Evolutionary conservation across 345 rosid species (phyloP), one percentile per base, ranked within the genome.

Genomic region (Pelargonium nanum): DNA sequence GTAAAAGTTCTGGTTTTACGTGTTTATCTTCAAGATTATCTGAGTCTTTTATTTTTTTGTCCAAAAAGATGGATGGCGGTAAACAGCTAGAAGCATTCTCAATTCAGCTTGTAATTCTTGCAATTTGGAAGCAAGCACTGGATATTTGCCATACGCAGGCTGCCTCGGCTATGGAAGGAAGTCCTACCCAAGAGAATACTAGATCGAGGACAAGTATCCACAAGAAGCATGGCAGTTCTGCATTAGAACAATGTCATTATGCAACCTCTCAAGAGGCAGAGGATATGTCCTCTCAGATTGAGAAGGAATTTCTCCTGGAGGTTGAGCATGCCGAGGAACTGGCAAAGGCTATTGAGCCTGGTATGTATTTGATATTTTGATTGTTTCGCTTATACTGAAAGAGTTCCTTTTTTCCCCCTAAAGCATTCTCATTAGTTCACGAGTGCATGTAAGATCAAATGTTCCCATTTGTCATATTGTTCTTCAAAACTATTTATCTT

Each of bases 91-190:
- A 90, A 69, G 99, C 89, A 63, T 93, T 93, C 81, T 87, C 99
- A 6, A 77, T 93, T 62, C 95, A 93, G 73, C 82, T 93, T 75
- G 96, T 83, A 64, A 80, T 87, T 71, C 92, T 89, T 34, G 99
- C 97, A 64, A 86, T 89, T 54, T 89, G 97, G 97, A 93, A 87
- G 81, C 97, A 85, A 70, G 97, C 95, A 21, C 70, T 89, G 67
- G 78, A 87, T 80, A 86, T 89, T 68, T 87, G 97, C 78, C 99
- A 93, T 73, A 66, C 99, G 22, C 89, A 78, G 72, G 96, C 96
- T 78, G 89, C 89, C 55, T 89, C 97, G 63, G 94, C 83, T 54
- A 77, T 75, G 69, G 95, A 87, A 83, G 96, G 85, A 78, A 89
- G 85, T 70, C 89, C 93, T 32, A 78, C 68, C 70, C 81, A 61